These are phyloP conservation scores for Cordia subcordata DNA, from an alignment of 257 asterid genomes.

Conservation along the genomic window DNA sequence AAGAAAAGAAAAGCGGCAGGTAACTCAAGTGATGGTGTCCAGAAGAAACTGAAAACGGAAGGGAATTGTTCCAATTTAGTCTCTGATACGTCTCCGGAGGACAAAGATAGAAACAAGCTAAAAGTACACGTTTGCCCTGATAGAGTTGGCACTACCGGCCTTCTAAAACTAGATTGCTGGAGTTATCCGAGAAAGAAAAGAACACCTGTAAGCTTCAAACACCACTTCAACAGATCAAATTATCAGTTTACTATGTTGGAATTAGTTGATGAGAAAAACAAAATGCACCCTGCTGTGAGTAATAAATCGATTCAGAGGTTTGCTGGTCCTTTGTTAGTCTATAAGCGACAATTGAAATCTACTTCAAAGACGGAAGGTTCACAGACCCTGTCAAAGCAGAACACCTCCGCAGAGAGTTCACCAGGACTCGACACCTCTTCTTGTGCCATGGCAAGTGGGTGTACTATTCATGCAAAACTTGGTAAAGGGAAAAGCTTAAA, in stretches of 20 bases:
- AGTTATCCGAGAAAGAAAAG: constrained; percentile 50
- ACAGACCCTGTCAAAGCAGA: constrained; percentile 17
- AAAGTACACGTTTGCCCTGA: constrained; percentile 14
- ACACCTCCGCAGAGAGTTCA: constrained; percentile 14
- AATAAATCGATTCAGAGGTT: constrained; percentile 22
- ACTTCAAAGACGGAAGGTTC: constrained; percentile 21
- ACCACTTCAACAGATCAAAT: constrained; percentile 23
- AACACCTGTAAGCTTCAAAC: constrained; percentile 23
- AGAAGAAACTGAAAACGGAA: constrained; percentile 10
- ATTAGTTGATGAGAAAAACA: constrained; percentile 20
- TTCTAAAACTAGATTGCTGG: constrained; percentile 34
- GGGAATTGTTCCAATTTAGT: constrained; percentile 21
- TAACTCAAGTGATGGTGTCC: constrained; percentile 15
- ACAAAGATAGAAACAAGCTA: constrained; percentile 14
- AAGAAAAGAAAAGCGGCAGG: constrained; percentile 24
- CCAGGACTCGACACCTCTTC: constrained; percentile 18
- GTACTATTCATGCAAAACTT: constrained; percentile 12
- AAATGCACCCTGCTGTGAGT: constrained; percentile 20
- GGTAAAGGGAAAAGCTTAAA: constrained; percentile 23
- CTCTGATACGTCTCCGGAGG: constrained; percentile 21
- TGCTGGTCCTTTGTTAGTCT: constrained; percentile 27
- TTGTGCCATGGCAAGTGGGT: constrained; percentile 15
- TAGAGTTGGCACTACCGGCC: constrained; percentile 16
- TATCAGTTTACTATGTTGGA: constrained; percentile 21
- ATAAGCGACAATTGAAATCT: constrained; percentile 25